Percentiles rank a stretch among this genome's conserved stretches.
These are phyloP conservation scores for Cadophora luteo-olivacea DNA, from an alignment of 2,329 filamentous ascomycete genomes.

Conservation along the genomic window DNA sequence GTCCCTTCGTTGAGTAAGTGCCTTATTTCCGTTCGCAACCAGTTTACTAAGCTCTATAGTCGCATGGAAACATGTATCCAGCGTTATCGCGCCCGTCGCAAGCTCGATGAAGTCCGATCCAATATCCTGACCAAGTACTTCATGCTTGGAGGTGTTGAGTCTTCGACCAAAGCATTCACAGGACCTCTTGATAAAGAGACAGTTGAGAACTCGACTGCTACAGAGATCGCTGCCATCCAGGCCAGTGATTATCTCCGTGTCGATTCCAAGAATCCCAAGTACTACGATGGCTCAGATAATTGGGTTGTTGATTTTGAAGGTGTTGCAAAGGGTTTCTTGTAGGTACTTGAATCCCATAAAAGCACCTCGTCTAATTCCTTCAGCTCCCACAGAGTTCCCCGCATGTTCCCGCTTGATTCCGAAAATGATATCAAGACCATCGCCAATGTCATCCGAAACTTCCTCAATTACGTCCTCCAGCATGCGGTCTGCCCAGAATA, in stretches of 20 bases:
- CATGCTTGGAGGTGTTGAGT: conserved; percentile 80
- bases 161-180: conserved; percentile 63
- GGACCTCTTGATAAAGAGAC: conserved; percentile 65
- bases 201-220: conserved; percentile 64
- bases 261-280: conserved; percentile 49
- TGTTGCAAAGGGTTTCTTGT: conserved; percentile 82
- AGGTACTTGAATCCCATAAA: conserved; percentile 45
- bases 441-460: conserved; percentile 78
- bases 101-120: conserved; percentile 67
- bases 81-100: conserved; percentile 78
- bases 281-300: conserved; percentile 58
- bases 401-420: conserved; percentile 61
- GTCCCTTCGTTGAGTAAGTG: conserved; percentile 64
- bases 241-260: conserved; percentile 65
- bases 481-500: conserved; percentile 90
- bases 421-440: conserved; percentile 61
- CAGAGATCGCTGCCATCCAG: conserved; percentile 68
- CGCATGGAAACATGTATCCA: conserved; percentile 88
- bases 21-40: background rate
- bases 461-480: conserved; percentile 84
- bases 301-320: conserved; percentile 84
- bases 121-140: conserved; percentile 82
- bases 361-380: conserved; percentile 27
- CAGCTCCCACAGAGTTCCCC: conserved; percentile 63
- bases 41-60: conserved; percentile 44